Evolutionary conservation across 2,329 filamentous ascomycete genomes (phyloP), one percentile per base, ranked within the genome.

Genomic region (Cladophialophora yegresii): DNA sequence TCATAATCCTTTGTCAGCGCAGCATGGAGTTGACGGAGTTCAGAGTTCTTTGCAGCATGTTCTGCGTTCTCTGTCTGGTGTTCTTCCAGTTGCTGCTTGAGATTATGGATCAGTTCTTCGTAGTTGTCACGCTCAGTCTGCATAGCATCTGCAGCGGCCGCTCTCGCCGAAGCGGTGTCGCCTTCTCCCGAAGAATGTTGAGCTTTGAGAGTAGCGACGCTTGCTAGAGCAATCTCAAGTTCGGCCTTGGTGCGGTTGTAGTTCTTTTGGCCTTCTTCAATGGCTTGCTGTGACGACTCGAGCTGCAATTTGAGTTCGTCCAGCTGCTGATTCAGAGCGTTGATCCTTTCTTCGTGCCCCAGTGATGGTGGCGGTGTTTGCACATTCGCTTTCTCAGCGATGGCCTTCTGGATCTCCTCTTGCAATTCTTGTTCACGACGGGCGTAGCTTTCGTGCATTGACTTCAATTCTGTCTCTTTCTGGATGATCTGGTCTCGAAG

Each of bases 401-500:
- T 89, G 32, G 97, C 82, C 26, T 78, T 82, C 55, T 90, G 85
- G 23, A 98, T 80, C 76, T 97, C 88, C 8, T 82, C 80, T 55
- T 86, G 80, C 2, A 98, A 82, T 72, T 93, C 87, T 74, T 86
- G 84, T 77, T 98, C 93, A 30, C 91, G 87, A 13, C 81, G 77
- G n/a, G 84, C 82, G 70, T 97, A 88, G 0, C 85, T 82, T 55
- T 91, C 87, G 58, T 91, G 89, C 72, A 96, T 83, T 58, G 86
- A 81, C 64, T 84, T 84, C 67, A 97, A 87, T 73, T 93, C 88
- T 70, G 85, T 89, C 77, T 98, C 93, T 71, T 89, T 96, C 76
- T 92, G 88, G 73, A 93, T 86, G 4, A 99, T 84, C 76, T 97
- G 92, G 67, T 96, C 91, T 64, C 91, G 89, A 80, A 99, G 86